Evolutionary conservation across 2,329 filamentous ascomycete genomes (phyloP).

Genomic region (Phialophora verrucosa): DNA sequence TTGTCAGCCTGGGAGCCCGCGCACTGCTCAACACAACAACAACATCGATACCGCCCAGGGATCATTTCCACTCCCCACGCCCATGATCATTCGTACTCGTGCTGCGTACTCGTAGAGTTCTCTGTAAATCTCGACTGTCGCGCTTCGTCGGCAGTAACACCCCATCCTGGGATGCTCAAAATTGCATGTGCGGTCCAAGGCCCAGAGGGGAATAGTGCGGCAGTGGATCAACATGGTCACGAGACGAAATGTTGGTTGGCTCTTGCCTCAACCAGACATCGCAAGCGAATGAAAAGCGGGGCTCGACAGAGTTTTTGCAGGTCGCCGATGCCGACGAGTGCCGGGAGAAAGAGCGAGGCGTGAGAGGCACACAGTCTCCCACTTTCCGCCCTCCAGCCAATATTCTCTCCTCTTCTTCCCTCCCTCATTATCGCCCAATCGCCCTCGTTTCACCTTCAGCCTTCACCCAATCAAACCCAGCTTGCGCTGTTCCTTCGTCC

Average conservation of each 20-base stretch:
- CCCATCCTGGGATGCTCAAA: not conserved
- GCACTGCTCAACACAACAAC: not conserved
- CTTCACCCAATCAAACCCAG: conserved; percentile 36
- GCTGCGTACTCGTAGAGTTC: not conserved
- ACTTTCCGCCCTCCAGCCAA: conserved; percentile 18
- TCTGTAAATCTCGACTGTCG: not conserved
- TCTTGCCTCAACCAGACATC: conserved; percentile 15
- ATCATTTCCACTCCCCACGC: not conserved
- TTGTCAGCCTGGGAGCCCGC: not conserved
- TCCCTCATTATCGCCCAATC: conserved; percentile 35
- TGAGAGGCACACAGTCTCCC: not conserved
- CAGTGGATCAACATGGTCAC: conserved; percentile 14
- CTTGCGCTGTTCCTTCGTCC: conserved; percentile 20
- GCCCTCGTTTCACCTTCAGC: conserved; percentile 32
- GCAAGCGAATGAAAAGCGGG: conserved; percentile 19
- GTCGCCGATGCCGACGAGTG: conserved; percentile 11
- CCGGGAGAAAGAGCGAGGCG: not conserved
- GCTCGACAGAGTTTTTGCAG: conserved; percentile 8
- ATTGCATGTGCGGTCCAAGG: conserved; percentile 5
- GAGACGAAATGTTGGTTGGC: conserved; percentile 27
- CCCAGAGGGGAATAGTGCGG: not conserved
- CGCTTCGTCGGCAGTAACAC: not conserved
- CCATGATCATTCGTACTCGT: not conserved
- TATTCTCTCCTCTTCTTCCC: conserved; percentile 25
- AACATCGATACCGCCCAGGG: not conserved